Percentiles rank a stretch among this genome's conserved stretches.
phyloP scores from a whole-genome alignment of 495 filamentous ascomycete genomes.

The Penicillium antarcticum region DNA sequence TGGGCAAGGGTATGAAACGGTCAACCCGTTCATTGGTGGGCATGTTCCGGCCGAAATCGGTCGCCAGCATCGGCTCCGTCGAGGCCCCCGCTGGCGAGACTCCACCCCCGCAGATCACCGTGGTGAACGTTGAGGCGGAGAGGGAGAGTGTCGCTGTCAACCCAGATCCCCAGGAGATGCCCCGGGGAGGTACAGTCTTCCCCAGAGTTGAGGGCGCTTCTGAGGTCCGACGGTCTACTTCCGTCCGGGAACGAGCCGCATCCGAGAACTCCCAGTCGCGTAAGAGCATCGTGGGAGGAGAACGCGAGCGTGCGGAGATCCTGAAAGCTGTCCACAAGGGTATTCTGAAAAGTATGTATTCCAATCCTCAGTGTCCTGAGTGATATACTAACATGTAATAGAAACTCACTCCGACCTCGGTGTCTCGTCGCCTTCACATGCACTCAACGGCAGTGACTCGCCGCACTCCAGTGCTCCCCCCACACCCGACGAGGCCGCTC shows the following conservation, averaged over 20 bases:
- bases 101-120: conserved; percentile 70
- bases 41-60: conserved; percentile 90
- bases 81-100: conserved; percentile 61
- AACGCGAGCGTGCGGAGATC: conserved; percentile 86
- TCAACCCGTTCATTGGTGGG: conserved; percentile 86
- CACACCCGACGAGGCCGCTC: conserved; percentile 72
- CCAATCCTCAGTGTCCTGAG: neutral
- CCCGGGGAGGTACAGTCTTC: conserved; percentile 75
- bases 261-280: conserved; percentile 60
- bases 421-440: conserved; percentile 62
- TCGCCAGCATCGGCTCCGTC: conserved; percentile 70
- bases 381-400: conserved; percentile 25
- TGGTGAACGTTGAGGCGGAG: conserved; percentile 95
- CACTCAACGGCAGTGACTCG: conserved; percentile 64
- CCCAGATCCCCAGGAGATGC: conserved; percentile 62
- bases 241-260: conserved; percentile 46
- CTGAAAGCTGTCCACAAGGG: conserved; percentile 87
- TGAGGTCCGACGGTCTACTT: conserved; percentile 27
- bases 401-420: conserved; percentile 59
- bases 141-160: conserved; percentile 80
- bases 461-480: conserved; percentile 78
- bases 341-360: conserved; percentile 85
- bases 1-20: conserved; percentile 97
- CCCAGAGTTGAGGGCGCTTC: conserved; percentile 70
- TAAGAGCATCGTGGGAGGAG: conserved; percentile 87